Evolutionary conservation across 1,284 basidiomycete genomes (phyloP), one percentile per base, ranked within the genome.

Genomic region (Malassezia sp.): DNA sequence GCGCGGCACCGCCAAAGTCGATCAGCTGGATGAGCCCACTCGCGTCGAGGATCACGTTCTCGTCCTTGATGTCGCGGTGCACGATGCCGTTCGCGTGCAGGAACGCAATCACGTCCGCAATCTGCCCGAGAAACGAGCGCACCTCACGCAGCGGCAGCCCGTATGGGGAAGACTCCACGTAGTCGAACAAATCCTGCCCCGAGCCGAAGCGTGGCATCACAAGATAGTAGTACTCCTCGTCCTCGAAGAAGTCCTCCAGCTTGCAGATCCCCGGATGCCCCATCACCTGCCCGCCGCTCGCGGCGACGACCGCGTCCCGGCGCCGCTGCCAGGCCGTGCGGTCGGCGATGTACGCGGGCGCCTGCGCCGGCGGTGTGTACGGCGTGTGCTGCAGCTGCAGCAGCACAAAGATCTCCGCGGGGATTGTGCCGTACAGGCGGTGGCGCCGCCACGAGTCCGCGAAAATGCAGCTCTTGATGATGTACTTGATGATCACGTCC

Each of bases 371-470:
- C 21, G 55, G 37, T 11, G 42, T 36, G 39, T 61, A 61, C 24
- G 50, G 85, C 81, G 73, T 86, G 79, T 88, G 63, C 76, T 85
- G 68, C 76, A 93, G 69, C 56, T 78, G 76, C 46, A 78, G 76
- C 84, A 97, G 87, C 56, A 97, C 91, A 71, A 93, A 93, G 31
- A 97, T 93, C 74, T 97, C 93, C 72, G 96, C 90, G 6, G 93
- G 91, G 59, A 97, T 95, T 1, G 91, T 93, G 30, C 93, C 93
- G 63, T 87, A 79, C 52, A 83, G 80, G 31, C 86, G 85, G 71
- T 97, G 93, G 64, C 73, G 84, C 82, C 76, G 95, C 93, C 93
- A 97, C 70, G 90, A 97, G 73, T 97, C 91, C 17, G 91, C 93
- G 38, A 97, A 78, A 52, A 97, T 97, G 42, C 90, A 84, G 46